These are phyloP conservation scores for Trichoderma pleuroti DNA, from an alignment of 2,329 filamentous ascomycete species.

Conservation along the genomic window DNA sequence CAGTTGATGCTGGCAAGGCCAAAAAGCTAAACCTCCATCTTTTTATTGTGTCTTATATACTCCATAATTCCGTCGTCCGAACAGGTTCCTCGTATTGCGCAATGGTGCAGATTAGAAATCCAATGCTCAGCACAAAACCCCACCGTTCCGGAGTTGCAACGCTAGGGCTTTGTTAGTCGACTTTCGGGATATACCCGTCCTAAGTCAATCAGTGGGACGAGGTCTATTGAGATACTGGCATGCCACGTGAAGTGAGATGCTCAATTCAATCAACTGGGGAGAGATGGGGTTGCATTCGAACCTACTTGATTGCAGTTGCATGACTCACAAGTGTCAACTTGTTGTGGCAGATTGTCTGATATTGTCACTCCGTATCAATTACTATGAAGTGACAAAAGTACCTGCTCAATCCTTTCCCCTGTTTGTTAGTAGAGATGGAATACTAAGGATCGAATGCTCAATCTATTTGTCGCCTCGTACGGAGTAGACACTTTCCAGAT, in stretches of 20 bases:
- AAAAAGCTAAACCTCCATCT: not conserved
- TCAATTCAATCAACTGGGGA: not conserved
- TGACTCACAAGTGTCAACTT: not conserved
- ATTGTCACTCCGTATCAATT: not conserved
- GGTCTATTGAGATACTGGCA: not conserved
- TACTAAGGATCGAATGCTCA: not conserved
- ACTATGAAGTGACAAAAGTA: not conserved
- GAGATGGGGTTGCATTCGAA: not conserved
- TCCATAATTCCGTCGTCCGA: not conserved
- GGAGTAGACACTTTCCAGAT: not conserved
- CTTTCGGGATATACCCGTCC: not conserved
- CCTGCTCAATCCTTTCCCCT: not conserved
- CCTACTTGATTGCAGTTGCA: not conserved
- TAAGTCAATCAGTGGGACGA: not conserved
- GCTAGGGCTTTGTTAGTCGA: not conserved
- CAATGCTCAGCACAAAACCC: not conserved
- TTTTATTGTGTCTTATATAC: not conserved
- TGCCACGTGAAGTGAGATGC: not conserved
- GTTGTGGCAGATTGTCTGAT: not conserved
- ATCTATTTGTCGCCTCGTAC: not conserved
- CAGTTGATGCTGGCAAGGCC: not conserved
- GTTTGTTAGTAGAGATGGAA: not conserved
- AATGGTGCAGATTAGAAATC: slow-evolving; percentile 7
- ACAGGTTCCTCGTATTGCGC: not conserved
- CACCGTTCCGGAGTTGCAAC: not conserved